phyloP scores from a whole-genome alignment of 371 early-diverging fungal genomes.

The Thermomucor indicae-seudaticae region DNA sequence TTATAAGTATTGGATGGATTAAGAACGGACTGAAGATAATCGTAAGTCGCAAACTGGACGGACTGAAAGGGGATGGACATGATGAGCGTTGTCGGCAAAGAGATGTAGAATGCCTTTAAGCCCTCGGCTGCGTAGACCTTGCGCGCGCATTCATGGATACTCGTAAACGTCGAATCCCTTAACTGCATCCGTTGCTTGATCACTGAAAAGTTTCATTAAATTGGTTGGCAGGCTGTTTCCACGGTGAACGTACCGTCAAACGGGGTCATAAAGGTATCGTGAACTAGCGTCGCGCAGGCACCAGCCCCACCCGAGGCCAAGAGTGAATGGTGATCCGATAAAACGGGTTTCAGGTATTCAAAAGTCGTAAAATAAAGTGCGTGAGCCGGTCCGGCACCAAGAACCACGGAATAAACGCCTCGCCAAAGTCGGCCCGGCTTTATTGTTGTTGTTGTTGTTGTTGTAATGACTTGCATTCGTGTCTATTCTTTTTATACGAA shows the following conservation, averaged over 20 bases:
- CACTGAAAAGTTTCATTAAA: conserved; percentile 43
- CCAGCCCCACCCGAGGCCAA: conserved; percentile 78
- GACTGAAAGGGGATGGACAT: conserved; percentile 95
- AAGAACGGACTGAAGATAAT: conserved; percentile 63
- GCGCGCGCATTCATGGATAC: conserved; percentile 66
- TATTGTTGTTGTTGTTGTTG: conserved; percentile 5
- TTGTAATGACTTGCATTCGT: conserved; percentile 36
- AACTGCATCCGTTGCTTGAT: conserved; percentile 97
- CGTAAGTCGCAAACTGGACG: conserved; percentile 91
- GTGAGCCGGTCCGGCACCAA: conserved; percentile 96
- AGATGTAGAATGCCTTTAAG: conserved; percentile 83
- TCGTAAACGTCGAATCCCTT: conserved; percentile 60
- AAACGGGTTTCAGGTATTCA: conserved; percentile 73
- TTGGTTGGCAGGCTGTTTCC: too few species aligned
- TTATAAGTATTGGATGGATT: conserved; percentile 76
- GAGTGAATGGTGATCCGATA: conserved; percentile 56
- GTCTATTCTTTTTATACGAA: conserved; percentile 35
- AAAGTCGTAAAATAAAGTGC: conserved; percentile 95
- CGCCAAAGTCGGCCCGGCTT: conserved; percentile 69
- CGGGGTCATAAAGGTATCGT: conserved; percentile 92
- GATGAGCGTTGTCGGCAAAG: conserved; percentile 89
- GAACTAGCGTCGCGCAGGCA: conserved; percentile 83
- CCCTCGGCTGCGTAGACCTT: conserved; percentile 77
- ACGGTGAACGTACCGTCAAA: conserved; percentile 72
- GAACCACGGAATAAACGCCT: conserved; percentile 85